phyloP scores from a whole-genome alignment of 1,139 yeast species.

The Candida sanyaensis region DNA sequence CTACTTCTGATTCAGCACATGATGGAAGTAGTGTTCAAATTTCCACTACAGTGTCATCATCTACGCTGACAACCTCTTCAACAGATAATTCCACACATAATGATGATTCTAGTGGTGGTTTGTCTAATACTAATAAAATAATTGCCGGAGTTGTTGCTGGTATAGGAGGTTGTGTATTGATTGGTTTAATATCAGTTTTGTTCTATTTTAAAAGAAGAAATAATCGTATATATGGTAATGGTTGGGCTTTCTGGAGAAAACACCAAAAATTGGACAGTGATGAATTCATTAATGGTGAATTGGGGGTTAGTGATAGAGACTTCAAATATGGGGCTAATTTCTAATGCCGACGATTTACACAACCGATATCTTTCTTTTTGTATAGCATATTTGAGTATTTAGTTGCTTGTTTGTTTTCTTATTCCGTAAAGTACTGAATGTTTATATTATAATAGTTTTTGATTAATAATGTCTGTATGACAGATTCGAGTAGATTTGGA shows the following conservation, averaged over 20 bases:
- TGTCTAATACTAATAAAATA: conserved; percentile 44
- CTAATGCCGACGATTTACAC: conserved; percentile 17
- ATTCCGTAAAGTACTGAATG: no score
- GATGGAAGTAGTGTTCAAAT: conserved; percentile 42
- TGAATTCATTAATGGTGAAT: conserved; percentile 63
- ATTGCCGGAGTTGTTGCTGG: conserved; percentile 56
- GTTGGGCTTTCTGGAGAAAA: conserved; percentile 57
- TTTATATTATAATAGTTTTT: no score
- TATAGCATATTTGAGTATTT: no score
- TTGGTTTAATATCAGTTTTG: conserved; percentile 37
- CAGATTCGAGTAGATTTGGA: no score
- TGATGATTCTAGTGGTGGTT: conserved; percentile 27
- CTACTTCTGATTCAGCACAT: conserved; percentile 35
- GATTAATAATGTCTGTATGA: no score
- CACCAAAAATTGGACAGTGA: conserved; percentile 46
- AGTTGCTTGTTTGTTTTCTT: no score
- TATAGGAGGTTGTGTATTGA: conserved; percentile 46
- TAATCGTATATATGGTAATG: conserved; percentile 32
- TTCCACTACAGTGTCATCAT: conserved; percentile 36
- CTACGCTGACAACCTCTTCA: conserved; percentile 31
- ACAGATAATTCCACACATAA: conserved; percentile 15
- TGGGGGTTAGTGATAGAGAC: conserved; percentile 51
- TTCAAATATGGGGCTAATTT: conserved; percentile 51
- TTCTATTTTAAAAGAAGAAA: conserved; percentile 38
- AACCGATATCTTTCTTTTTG: no score